These are phyloP conservation scores for Amanita brunnescens DNA, from an alignment of 768 basidiomycete genomes.

Conservation along the genomic window DNA sequence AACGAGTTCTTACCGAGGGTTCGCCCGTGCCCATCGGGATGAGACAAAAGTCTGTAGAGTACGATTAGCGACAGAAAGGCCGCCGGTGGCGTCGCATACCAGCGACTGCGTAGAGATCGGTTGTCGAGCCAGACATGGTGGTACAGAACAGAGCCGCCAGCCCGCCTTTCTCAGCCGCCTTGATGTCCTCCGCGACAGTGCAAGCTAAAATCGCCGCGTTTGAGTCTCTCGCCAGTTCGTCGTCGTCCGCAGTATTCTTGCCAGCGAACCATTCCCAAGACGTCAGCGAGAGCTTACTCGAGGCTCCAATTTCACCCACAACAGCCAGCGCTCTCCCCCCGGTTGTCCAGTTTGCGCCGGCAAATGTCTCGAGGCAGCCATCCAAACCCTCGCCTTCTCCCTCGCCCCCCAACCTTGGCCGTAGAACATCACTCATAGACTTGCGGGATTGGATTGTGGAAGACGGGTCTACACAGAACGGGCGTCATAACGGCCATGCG, in stretches of 20 bases:
- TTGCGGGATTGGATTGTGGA: constrained; percentile 69
- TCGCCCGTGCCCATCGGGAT: constrained; percentile 77
- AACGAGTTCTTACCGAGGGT: constrained; percentile 44
- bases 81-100: constrained; percentile 29
- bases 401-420: constrained; percentile 39
- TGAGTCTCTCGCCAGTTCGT: constrained; percentile 36
- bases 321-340: constrained; percentile 32
- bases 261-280: constrained; percentile 2
- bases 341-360: constrained; percentile 30
- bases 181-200: constrained; percentile 38
- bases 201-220: constrained; percentile 59
- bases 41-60: constrained; percentile 69
- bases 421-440: constrained; percentile 59
- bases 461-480: constrained; percentile 29
- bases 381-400: constrained; percentile 34
- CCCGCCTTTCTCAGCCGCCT: background rate
- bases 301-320: constrained; percentile 40
- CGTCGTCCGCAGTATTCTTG: constrained; percentile 11
- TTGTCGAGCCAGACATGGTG: constrained; percentile 2
- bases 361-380: background rate
- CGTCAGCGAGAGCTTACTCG: constrained; percentile 27
- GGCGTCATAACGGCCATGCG: constrained; percentile 9
- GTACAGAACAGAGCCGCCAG: constrained; percentile 4
- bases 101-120: constrained; percentile 72
- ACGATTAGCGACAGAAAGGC: background rate